These are phyloP conservation scores for Galeopsis tetrahit DNA, from an alignment of 257 asterid species.

Conservation along the genomic window DNA sequence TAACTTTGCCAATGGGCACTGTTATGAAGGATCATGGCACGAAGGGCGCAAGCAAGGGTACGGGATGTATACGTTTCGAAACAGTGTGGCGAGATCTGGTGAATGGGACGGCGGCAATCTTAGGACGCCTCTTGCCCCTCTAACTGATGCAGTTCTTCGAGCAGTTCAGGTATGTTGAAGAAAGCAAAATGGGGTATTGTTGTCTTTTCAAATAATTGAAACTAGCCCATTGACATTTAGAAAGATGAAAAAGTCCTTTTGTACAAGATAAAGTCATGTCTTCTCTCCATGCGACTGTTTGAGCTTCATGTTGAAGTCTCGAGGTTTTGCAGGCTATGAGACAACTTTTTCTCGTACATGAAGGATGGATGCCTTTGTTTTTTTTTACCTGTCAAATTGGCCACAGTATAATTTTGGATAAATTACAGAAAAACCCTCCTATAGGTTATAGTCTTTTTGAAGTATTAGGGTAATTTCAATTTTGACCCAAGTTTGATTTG, in stretches of 20 bases:
- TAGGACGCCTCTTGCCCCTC: slow-evolving; percentile 46
- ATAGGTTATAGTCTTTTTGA: neutral
- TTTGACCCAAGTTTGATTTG: no score
- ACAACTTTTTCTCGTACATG: no score
- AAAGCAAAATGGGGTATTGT: neutral
- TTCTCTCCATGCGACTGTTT: neutral
- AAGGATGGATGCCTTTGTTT: neutral
- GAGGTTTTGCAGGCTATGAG: neutral
- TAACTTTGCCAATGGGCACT: slow-evolving; percentile 80
- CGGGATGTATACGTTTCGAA: slow-evolving; percentile 75
- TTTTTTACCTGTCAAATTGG: neutral
- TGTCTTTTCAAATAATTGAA: neutral
- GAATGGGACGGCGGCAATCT: slow-evolving; percentile 83
- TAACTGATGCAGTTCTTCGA: slow-evolving; percentile 49
- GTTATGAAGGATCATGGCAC: slow-evolving; percentile 97
- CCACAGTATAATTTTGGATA: neutral
- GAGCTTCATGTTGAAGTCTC: neutral
- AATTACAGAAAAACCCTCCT: neutral
- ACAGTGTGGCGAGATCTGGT: slow-evolving; percentile 64
- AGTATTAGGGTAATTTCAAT: no score
- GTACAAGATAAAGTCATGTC: neutral
- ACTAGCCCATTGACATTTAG: neutral
- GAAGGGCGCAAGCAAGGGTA: slow-evolving; percentile 90
- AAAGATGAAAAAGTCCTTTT: neutral
- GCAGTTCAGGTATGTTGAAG: slow-evolving; percentile 64